Evolutionary conservation across 1,284 basidiomycete species (phyloP).

Genomic region (Puccinia coronata): DNA sequence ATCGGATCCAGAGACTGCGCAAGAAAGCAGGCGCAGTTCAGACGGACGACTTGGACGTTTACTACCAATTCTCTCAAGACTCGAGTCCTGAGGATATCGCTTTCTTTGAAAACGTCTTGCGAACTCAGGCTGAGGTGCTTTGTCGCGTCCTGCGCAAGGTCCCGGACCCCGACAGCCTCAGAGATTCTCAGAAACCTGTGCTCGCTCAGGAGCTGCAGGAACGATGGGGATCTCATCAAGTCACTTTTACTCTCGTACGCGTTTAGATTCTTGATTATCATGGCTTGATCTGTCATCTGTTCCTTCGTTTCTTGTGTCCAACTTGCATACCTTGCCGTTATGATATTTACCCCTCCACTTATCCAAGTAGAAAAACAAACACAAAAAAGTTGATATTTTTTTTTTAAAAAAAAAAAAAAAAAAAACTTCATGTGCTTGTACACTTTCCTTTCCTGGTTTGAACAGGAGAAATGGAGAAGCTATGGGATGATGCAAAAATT

Average conservation of each 20-base stretch:
- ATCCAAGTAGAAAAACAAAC: too few species aligned
- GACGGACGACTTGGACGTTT: constrained; percentile 89
- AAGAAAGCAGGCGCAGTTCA: constrained; percentile 94
- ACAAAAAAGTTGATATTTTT: too few species aligned
- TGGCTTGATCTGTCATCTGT: too few species aligned
- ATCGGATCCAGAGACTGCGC: constrained; percentile 90
- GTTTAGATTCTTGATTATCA: constrained; percentile 32
- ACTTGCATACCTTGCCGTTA: too few species aligned
- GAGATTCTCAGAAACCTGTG: constrained; percentile 60
- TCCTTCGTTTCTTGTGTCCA: not conserved
- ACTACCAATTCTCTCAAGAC: constrained; percentile 77
- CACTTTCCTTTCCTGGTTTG: too few species aligned
- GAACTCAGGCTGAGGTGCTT: constrained; percentile 72
- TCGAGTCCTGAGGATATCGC: constrained; percentile 64
- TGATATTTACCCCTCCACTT: too few species aligned
- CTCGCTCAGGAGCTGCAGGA: constrained; percentile 56
- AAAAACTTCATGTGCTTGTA: too few species aligned
- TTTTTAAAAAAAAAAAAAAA: too few species aligned
- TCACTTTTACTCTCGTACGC: constrained; percentile 50
- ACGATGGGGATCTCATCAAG: constrained; percentile 50
- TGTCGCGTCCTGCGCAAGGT: constrained; percentile 73
- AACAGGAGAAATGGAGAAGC: too few species aligned
- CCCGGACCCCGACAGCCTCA: constrained; percentile 64
- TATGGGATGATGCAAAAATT: too few species aligned
- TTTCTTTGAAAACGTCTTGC: constrained; percentile 70